phyloP scores from a whole-genome alignment of 331 rosid species.

The Dryas integrifolia region DNA sequence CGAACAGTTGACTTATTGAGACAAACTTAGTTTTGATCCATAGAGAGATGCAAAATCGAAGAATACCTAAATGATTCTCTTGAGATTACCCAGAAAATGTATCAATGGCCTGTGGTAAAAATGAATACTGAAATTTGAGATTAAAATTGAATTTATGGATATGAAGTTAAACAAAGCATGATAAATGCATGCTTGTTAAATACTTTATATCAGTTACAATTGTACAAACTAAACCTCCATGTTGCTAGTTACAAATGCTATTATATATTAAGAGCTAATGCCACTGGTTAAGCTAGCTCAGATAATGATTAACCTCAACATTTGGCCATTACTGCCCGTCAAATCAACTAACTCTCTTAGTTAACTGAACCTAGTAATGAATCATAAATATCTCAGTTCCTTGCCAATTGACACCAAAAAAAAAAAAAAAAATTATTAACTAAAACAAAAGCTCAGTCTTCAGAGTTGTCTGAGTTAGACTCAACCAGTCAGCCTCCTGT shows the following conservation, averaged over 20 bases:
- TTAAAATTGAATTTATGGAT: too few species aligned
- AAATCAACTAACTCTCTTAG: constrained; percentile 37
- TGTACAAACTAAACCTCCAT: not conserved
- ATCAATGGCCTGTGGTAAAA: too few species aligned
- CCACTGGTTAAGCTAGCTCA: not conserved
- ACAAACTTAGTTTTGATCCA: not conserved
- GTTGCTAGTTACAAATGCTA: too few species aligned
- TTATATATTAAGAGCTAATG: not conserved
- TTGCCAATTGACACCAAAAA: not conserved
- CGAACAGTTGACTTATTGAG: too few species aligned
- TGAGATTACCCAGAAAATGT: too few species aligned
- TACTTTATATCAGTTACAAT: not conserved
- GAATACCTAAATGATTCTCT: not conserved
- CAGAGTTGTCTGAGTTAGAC: not conserved
- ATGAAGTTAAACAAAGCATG: not conserved
- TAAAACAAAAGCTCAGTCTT: too few species aligned
- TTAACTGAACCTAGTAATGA: constrained; percentile 36
- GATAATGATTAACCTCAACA: constrained; percentile 1
- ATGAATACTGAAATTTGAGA: too few species aligned
- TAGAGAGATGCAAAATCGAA: not conserved
- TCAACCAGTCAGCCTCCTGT: not conserved
- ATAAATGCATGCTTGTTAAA: not conserved
- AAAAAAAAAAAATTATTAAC: too few species aligned
- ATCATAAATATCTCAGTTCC: not conserved
- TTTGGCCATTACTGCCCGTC: constrained; percentile 26